Conservation (phyloP, 2,329 filamentous ascomycete genomes). For the Incumbomyces delicatus region DNA sequence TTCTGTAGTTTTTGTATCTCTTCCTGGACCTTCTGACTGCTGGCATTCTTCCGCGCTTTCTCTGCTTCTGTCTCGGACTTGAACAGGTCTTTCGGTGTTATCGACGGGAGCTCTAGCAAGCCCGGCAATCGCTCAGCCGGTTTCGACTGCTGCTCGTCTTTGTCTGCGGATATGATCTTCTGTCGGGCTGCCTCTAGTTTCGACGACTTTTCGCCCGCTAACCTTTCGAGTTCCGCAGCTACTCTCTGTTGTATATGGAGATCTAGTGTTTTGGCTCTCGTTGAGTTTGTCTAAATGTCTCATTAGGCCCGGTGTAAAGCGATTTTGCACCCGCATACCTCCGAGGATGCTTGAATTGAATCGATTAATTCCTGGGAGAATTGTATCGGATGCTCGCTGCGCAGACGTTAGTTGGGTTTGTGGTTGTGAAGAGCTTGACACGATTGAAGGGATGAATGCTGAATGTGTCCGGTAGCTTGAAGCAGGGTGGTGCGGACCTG, state of each 20-base stretch:
- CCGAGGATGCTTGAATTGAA: slow-evolving; percentile 70
- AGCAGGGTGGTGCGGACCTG: slow-evolving; percentile 37
- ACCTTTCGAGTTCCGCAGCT: slow-evolving; percentile 69
- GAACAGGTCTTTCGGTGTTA: slow-evolving; percentile 33
- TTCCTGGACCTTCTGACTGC: slow-evolving; percentile 39
- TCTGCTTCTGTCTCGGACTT: slow-evolving; percentile 12
- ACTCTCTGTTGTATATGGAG: slow-evolving; percentile 83
- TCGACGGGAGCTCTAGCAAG: slow-evolving; percentile 29
- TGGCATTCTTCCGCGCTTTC: slow-evolving; percentile 13
- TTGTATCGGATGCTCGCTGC: slow-evolving; percentile 51
- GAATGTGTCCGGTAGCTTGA: not conserved
- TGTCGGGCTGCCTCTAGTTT: slow-evolving; percentile 61
- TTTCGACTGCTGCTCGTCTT: slow-evolving; percentile 12
- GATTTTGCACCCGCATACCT: slow-evolving; percentile 48
- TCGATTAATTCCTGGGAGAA: slow-evolving; percentile 78
- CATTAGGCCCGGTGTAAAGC: slow-evolving; percentile 3
- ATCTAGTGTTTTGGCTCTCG: slow-evolving; percentile 73
- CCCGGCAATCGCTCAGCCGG: not conserved
- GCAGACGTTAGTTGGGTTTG: slow-evolving; percentile 4
- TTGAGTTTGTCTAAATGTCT: slow-evolving; percentile 64
- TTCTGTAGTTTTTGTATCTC: slow-evolving; percentile 46
- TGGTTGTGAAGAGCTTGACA: no score
- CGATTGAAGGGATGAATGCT: no score
- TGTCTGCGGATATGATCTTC: slow-evolving; percentile 33
- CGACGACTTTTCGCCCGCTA: slow-evolving; percentile 60